Percentiles rank a stretch among this genome's conserved stretches.
Conservation (phyloP, 2,329 filamentous ascomycete species). For the Pestalotiopsis sp. region DNA sequence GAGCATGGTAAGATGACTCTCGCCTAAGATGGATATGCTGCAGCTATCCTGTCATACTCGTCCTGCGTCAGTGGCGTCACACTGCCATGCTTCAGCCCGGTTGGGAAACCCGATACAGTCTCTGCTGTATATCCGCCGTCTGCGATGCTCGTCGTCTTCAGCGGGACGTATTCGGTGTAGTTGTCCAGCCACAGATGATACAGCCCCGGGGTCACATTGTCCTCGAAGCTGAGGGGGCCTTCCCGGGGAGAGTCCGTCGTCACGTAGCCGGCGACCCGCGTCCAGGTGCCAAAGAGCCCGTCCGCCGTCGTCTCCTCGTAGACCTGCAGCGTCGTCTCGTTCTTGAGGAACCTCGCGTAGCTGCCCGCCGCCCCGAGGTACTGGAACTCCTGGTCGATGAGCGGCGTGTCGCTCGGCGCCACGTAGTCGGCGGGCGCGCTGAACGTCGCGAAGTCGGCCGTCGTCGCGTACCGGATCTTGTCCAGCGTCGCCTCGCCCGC, state of each 20-base stretch:
- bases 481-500: constrained; percentile 42
- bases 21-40: constrained; percentile 22
- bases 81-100: constrained; percentile 49
- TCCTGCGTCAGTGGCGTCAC: constrained; percentile 45
- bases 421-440: constrained; percentile 46
- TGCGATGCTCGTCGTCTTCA: constrained; percentile 41
- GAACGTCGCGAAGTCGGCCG: constrained; percentile 52
- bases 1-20: neutral
- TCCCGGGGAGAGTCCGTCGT: constrained; percentile 33
- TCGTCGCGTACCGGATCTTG: constrained; percentile 52
- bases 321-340: constrained; percentile 50
- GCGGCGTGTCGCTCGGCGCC: constrained; percentile 38
- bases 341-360: constrained; percentile 53
- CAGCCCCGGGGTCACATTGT: constrained; percentile 34
- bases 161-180: constrained; percentile 47
- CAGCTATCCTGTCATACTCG: constrained; percentile 39
- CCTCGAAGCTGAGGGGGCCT: constrained; percentile 40
- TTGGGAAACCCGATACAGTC: constrained; percentile 40
- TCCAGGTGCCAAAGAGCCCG: constrained; percentile 52
- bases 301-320: constrained; percentile 46
- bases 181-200: constrained; percentile 48
- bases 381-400: constrained; percentile 54
- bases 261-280: constrained; percentile 38
- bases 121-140: constrained; percentile 40
- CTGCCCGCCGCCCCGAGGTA: constrained; percentile 39